Conservation (phyloP, 192 early-diverging fungal genomes). For the Coemansia sp. region DNA sequence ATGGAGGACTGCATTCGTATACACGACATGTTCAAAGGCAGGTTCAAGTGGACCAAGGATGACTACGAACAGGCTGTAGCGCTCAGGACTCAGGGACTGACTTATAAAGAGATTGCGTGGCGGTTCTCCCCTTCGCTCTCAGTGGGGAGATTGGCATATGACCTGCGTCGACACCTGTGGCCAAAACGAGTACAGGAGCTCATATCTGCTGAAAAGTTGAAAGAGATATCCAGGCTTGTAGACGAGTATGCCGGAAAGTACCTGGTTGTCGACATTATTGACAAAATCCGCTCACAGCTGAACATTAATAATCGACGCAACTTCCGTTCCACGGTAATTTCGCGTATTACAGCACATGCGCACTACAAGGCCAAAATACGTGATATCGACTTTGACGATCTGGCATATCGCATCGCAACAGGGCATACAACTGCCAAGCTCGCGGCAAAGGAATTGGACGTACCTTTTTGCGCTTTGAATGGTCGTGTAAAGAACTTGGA, state of each 20-base stretch:
- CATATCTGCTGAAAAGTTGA: neutral
- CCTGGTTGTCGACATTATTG: neutral
- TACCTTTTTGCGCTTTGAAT: neutral
- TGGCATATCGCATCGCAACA: neutral
- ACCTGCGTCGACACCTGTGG: neutral
- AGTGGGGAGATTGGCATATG: accelerated
- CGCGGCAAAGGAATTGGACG: neutral
- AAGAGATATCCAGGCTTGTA: neutral
- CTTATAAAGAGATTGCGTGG: constrained; percentile 3
- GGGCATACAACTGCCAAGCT: neutral
- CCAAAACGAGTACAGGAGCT: neutral
- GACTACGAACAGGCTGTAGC: neutral
- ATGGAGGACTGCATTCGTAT: constrained; percentile 11
- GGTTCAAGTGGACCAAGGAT: constrained; percentile 10
- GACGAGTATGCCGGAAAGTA: neutral
- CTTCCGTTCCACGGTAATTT: neutral
- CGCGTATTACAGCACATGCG: neutral
- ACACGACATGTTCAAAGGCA: neutral
- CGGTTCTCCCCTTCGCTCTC: constrained; percentile 2
- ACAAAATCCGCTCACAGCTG: neutral
- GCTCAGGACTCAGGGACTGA: constrained; percentile 5
- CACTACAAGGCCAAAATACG: neutral
- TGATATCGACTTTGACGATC: neutral
- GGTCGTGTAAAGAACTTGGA: neutral
- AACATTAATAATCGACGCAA: neutral